Conservation (phyloP, 73 alveolate species). For the Uronychia setigera region DNA sequence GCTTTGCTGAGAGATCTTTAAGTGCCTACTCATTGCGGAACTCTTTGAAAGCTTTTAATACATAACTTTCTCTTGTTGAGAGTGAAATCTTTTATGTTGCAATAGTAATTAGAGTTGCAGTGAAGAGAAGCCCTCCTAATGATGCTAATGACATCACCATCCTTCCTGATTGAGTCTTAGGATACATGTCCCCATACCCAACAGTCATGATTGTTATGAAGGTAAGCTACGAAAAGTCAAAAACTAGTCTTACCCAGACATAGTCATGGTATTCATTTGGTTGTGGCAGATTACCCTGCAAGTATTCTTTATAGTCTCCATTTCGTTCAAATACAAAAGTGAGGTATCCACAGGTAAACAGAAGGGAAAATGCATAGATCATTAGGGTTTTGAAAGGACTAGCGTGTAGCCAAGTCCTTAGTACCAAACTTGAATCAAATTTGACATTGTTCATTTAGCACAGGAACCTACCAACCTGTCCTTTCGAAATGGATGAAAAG, state of each 20-base stretch:
- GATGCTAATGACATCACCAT: background rate
- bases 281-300: background rate
- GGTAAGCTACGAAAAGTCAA: background rate
- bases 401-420: background rate
- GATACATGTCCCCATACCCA: conserved; percentile 4
- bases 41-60: background rate
- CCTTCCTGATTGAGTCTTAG: background rate
- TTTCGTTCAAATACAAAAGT: background rate
- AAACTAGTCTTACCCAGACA: background rate
- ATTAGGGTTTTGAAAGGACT: background rate
- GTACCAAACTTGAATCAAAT: background rate
- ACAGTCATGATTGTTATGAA: background rate
- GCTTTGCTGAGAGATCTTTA: background rate
- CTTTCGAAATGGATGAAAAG: background rate
- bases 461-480: conserved; percentile 1
- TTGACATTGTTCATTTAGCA: background rate
- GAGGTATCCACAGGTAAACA: background rate
- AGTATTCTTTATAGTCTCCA: background rate
- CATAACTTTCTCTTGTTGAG: background rate
- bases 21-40: background rate
- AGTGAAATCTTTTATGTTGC: background rate
- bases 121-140: background rate
- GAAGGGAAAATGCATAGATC: background rate
- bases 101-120: background rate
- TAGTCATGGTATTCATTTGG: background rate